Evolutionary conservation across 371 early-diverging fungal genomes (phyloP).

Genomic region (Parasitella parasitica): DNA sequence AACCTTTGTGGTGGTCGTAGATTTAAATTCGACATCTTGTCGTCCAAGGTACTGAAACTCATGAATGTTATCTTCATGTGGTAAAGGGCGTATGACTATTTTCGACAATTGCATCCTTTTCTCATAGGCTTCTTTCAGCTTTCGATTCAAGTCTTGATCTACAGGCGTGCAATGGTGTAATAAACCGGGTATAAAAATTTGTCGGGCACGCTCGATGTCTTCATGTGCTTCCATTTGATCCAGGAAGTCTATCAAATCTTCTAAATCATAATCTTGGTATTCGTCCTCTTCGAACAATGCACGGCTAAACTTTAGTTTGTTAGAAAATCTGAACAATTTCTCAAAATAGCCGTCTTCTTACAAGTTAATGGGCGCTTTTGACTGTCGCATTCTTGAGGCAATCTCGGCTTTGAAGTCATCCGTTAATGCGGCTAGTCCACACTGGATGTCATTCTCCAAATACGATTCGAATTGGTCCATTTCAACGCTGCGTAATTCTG

Average conservation of each 20-base stretch:
- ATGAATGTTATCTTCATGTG: neutral
- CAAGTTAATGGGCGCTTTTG: neutral
- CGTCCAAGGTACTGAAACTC: conserved; percentile 6
- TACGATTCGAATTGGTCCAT: neutral
- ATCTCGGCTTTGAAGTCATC: neutral
- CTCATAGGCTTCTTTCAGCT: conserved; percentile 5
- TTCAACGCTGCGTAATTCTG: neutral
- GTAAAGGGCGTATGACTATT: neutral
- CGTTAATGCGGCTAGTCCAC: neutral
- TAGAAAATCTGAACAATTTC: too few species aligned
- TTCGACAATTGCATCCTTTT: conserved; percentile 3
- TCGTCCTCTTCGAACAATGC: neutral
- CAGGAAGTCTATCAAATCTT: conserved; percentile 2
- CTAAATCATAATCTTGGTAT: neutral
- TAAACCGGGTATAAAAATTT: conserved; percentile 1
- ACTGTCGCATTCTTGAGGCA: neutral
- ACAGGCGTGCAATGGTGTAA: neutral
- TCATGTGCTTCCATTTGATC: conserved; percentile 8
- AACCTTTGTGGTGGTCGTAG: conserved; percentile 8
- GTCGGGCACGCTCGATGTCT: neutral
- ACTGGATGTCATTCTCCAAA: neutral
- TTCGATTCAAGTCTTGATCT: neutral
- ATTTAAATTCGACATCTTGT: neutral
- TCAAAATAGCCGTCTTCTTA: neutral
- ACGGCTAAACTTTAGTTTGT: too few species aligned